These are phyloP conservation scores for Jasminum sambac DNA, from an alignment of 257 asterid species.

Conservation along the genomic window DNA sequence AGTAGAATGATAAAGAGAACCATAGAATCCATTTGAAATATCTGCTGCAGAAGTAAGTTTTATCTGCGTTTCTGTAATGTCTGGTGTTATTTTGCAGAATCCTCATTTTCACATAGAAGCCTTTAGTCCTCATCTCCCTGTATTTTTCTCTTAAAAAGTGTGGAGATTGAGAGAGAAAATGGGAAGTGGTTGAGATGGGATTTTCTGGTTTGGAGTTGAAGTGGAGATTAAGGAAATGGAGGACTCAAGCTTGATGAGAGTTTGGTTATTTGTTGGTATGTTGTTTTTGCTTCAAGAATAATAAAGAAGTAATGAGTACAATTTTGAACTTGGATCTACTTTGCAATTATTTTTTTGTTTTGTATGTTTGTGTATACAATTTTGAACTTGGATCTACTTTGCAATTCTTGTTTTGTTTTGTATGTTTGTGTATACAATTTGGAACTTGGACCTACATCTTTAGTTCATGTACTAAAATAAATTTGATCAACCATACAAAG, in stretches of 20 bases:
- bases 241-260: conserved; percentile 19
- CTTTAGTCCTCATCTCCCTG: conserved; percentile 31
- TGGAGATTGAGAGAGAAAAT: neutral
- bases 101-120: conserved; percentile 73
- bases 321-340: conserved; percentile 3
- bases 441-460: too few species aligned
- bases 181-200: conserved; percentile 44
- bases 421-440: neutral
- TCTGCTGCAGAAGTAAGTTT: conserved; percentile 39
- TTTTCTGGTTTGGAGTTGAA: conserved; percentile 54
- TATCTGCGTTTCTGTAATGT: conserved; percentile 30
- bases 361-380: neutral
- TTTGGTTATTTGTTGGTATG: conserved; percentile 39
- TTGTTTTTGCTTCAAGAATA: conserved; percentile 50
- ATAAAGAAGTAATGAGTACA: conserved; percentile 4
- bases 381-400: too few species aligned
- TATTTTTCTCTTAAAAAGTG: conserved; percentile 35
- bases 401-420: conserved; percentile 16
- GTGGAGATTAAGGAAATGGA: conserved; percentile 47
- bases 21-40: conserved; percentile 72
- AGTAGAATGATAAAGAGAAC: conserved; percentile 61
- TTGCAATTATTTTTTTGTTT: neutral
- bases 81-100: conserved; percentile 36
- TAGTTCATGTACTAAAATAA: too few species aligned
- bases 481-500: too few species aligned